These are phyloP conservation scores for Achaetomiella virescens DNA, from an alignment of 495 filamentous ascomycete genomes.

Conservation along the genomic window DNA sequence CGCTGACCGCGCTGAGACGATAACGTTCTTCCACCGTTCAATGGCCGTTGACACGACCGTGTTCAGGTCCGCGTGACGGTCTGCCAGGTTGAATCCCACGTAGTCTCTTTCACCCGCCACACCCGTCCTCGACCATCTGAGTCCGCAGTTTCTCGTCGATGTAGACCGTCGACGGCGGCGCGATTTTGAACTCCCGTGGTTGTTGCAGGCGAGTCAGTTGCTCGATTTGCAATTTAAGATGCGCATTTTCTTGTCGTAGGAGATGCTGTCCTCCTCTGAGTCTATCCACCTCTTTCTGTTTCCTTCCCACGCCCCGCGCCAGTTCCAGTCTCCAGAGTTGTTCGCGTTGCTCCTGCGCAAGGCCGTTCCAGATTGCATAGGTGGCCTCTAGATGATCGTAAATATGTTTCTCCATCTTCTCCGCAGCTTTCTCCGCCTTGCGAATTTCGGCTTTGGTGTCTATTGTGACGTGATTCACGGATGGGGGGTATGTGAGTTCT, in stretches of 20 bases:
- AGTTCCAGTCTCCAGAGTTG: slow-evolving; percentile 76
- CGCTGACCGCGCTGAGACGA: slow-evolving; percentile 33
- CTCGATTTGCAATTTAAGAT: slow-evolving; percentile 64
- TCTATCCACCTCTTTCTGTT: slow-evolving; percentile 58
- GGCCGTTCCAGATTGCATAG: slow-evolving; percentile 62
- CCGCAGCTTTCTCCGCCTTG: slow-evolving; percentile 35
- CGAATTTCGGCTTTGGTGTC: slow-evolving; percentile 40
- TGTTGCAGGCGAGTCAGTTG: slow-evolving; percentile 61
- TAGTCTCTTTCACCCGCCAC: slow-evolving; percentile 13
- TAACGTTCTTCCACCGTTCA: slow-evolving; percentile 48
- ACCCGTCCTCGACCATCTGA: slow-evolving; percentile 30
- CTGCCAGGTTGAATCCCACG: slow-evolving; percentile 37
- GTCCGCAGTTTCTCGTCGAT: slow-evolving; percentile 41
- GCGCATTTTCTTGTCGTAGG: slow-evolving; percentile 63
- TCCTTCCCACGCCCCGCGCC: slow-evolving; percentile 62
- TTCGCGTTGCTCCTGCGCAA: slow-evolving; percentile 49
- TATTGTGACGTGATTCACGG: slow-evolving; percentile 20
- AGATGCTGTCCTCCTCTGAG: slow-evolving; percentile 55
- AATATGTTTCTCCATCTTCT: slow-evolving; percentile 54
- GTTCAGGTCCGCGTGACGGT: slow-evolving; percentile 41
- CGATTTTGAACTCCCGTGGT: slow-evolving; percentile 63
- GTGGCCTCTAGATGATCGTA: slow-evolving; percentile 62
- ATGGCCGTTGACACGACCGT: slow-evolving; percentile 42
- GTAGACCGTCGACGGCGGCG: slow-evolving; percentile 56
- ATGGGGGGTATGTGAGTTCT: slow-evolving; percentile 36